Evolutionary conservation across 148 eudicot genomes (phyloP).

Genomic region (Persicaria tinctoria): DNA sequence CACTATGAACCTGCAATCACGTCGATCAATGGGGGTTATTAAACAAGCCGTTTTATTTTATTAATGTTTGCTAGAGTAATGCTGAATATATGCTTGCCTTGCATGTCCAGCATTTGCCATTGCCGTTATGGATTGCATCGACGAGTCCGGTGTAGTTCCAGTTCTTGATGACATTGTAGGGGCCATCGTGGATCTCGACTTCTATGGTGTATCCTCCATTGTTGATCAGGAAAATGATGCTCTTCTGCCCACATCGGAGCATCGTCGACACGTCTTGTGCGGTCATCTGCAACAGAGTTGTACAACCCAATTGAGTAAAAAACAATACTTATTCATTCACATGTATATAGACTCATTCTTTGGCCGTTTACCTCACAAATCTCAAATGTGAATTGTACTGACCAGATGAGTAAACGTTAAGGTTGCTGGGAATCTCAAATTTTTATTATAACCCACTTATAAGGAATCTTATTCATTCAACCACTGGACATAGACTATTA

Average conservation of each 20-base stretch:
- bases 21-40: too few relatives aligned
- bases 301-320: neutral
- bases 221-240: constrained; percentile 16
- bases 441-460: too few relatives aligned
- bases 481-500: neutral
- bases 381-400: too few relatives aligned
- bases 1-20: constrained; percentile 43
- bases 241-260: constrained; percentile 16
- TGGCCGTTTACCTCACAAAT: too few relatives aligned
- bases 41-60: too few relatives aligned
- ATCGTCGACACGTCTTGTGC: constrained; percentile 14
- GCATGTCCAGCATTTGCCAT: constrained; percentile 12
- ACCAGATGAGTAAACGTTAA: too few relatives aligned
- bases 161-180: constrained; percentile 17
- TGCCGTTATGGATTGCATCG: constrained; percentile 12
- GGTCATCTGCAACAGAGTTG: neutral
- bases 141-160: constrained; percentile 15
- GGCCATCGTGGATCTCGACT: constrained; percentile 16
- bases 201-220: constrained; percentile 14
- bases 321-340: too few relatives aligned
- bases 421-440: too few relatives aligned
- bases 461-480: neutral
- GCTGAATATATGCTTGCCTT: neutral
- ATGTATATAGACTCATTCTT: too few relatives aligned
- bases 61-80: neutral